Evolutionary conservation across 2,329 filamentous ascomycete genomes (phyloP).

Genomic region (Ustilaginoidea virens): DNA sequence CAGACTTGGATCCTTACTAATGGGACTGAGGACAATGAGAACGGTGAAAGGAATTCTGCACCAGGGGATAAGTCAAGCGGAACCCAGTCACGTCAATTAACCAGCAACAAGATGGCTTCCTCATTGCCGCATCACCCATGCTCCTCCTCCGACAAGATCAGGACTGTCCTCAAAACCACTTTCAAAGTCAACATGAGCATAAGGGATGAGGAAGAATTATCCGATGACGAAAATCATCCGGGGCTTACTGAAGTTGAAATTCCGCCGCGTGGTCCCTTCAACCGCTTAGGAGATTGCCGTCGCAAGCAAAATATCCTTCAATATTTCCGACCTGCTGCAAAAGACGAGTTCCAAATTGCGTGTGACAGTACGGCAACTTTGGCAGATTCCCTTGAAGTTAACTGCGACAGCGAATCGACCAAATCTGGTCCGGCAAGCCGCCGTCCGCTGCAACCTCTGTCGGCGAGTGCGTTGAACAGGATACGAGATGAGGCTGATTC

Average conservation of each 20-base stretch:
- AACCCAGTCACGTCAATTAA: no score
- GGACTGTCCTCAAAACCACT: constrained; percentile 13
- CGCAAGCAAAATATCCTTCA: constrained; percentile 13
- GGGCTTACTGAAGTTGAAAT: constrained; percentile 13
- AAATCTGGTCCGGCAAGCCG: not conserved
- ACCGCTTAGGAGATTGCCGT: not conserved
- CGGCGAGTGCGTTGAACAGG: constrained; percentile 7
- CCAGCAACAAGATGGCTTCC: no score
- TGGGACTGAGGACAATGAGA: not conserved
- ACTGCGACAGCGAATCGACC: not conserved
- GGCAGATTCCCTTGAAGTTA: not conserved
- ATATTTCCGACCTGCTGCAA: constrained; percentile 14
- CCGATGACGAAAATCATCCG: constrained; percentile 11
- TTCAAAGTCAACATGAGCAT: constrained; percentile 17
- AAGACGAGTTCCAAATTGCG: constrained; percentile 17
- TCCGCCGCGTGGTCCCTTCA: constrained; percentile 5
- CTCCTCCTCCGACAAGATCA: no score
- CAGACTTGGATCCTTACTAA: not conserved
- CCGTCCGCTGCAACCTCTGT: constrained; percentile 8
- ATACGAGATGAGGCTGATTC: constrained; percentile 7
- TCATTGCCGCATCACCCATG: no score
- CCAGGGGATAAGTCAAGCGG: no score
- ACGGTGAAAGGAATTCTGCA: no score
- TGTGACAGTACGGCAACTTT: constrained; percentile 19
- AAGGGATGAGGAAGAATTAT: constrained; percentile 15